These are phyloP conservation scores for Gentiana dahurica DNA, from an alignment of 257 asterid species.

Conservation along the genomic window DNA sequence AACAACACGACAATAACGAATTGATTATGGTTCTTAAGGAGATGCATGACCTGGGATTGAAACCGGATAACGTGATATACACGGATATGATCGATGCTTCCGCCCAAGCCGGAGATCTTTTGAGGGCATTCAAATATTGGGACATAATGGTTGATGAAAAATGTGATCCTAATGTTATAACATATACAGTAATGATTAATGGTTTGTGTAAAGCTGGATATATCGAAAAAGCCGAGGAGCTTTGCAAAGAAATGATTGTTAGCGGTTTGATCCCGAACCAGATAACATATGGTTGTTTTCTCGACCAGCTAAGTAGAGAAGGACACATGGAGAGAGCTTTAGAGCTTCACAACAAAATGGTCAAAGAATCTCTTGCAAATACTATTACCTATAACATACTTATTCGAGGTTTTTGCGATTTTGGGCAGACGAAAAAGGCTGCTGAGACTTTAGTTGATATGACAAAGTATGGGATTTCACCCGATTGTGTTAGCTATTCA, in stretches of 20 bases:
- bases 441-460: conserved; percentile 36
- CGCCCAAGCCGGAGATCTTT: conserved; percentile 49
- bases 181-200: conserved; percentile 64
- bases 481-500: conserved; percentile 75
- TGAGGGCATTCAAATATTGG: conserved; percentile 66
- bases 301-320: conserved; percentile 53
- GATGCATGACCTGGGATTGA: conserved; percentile 48
- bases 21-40: conserved; percentile 33
- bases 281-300: conserved; percentile 71
- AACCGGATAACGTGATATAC: conserved; percentile 56
- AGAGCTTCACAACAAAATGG: conserved; percentile 49
- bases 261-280: conserved; percentile 57
- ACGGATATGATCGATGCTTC: conserved; percentile 60
- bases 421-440: conserved; percentile 52
- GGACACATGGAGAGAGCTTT: conserved; percentile 64
- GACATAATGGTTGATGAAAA: conserved; percentile 65
- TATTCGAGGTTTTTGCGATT: conserved; percentile 67
- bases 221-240: conserved; percentile 43
- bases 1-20: conserved; percentile 29
- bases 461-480: conserved; percentile 40
- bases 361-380: conserved; percentile 41
- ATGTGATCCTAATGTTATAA: conserved; percentile 45
- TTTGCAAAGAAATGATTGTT: conserved; percentile 50
- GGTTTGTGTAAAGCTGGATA: conserved; percentile 56
- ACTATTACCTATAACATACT: conserved; percentile 64